Percentiles rank a stretch among this genome's conserved stretches.
Evolutionary conservation across 225 moss, liverwort and hornwort species (phyloP).

Genomic region (Physcomitrium patens): DNA sequence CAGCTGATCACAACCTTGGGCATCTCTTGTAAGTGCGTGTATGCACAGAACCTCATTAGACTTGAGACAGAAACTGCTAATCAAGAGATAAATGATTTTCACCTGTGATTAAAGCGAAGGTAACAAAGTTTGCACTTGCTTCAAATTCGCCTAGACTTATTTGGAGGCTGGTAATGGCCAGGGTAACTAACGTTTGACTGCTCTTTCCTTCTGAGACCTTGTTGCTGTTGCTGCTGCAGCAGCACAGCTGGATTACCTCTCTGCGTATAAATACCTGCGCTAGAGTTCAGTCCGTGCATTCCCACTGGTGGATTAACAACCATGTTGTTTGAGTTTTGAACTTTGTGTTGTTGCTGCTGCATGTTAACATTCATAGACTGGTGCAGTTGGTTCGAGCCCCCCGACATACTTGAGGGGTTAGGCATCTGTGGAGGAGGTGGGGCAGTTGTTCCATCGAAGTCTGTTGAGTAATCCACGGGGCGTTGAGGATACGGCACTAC

Average conservation of each 20-base stretch:
- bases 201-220: slow-evolving; percentile 80
- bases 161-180: slow-evolving; percentile 78
- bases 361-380: slow-evolving; percentile 60
- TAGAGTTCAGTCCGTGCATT: slow-evolving; percentile 56
- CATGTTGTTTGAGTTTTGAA: slow-evolving; percentile 48
- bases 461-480: slow-evolving; percentile 91
- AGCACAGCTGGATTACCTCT: slow-evolving; percentile 48
- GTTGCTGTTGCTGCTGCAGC: slow-evolving; percentile 47
- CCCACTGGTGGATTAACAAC: slow-evolving; percentile 58
- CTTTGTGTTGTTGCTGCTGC: slow-evolving; percentile 53
- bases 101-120: background rate
- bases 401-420: slow-evolving; percentile 61
- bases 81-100: background rate
- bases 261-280: slow-evolving; percentile 54
- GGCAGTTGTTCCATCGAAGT: slow-evolving; percentile 87
- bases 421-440: slow-evolving; percentile 78
- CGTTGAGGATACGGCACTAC: slow-evolving; percentile 84
- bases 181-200: slow-evolving; percentile 67
- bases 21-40: slow-evolving; percentile 47
- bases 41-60: slow-evolving; percentile 39
- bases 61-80: slow-evolving; percentile 27
- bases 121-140: slow-evolving; percentile 27
- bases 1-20: slow-evolving; percentile 26
- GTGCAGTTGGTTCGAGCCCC: slow-evolving; percentile 64
- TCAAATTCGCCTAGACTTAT: slow-evolving; percentile 85